Percentiles rank a stretch among this genome's conserved stretches.
Conservation (phyloP, 2,329 filamentous ascomycete species). For the Microdochium paspali region DNA sequence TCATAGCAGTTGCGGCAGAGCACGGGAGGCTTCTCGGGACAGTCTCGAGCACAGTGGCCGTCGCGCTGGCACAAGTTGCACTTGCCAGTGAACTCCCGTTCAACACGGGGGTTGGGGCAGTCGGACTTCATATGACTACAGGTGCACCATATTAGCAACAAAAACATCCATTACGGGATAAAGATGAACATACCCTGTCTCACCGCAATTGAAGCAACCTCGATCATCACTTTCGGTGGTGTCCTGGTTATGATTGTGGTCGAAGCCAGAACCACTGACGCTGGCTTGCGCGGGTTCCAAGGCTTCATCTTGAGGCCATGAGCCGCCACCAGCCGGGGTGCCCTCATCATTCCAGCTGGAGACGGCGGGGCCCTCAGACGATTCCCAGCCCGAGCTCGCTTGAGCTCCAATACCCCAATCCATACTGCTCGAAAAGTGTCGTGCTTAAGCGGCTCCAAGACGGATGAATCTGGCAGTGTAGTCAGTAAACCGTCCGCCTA, state of each 20-base stretch:
- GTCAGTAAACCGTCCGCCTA: too few relatives aligned
- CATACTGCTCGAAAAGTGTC: too few relatives aligned
- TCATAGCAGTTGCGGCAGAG: slow-evolving; percentile 53
- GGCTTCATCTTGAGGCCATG: not conserved
- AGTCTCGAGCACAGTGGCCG: slow-evolving; percentile 52
- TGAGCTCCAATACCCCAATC: not conserved
- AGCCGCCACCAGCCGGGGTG: not conserved
- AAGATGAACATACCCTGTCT: slow-evolving; percentile 30
- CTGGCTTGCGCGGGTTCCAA: not conserved
- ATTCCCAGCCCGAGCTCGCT: not conserved
- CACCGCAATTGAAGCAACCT: slow-evolving; percentile 51
- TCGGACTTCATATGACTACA: slow-evolving; percentile 52
- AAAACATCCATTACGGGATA: not conserved
- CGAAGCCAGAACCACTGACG: too few relatives aligned
- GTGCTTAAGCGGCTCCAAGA: not conserved
- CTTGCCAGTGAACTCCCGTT: slow-evolving; percentile 29
- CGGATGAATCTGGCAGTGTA: too few relatives aligned
- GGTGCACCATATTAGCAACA: slow-evolving; percentile 5
- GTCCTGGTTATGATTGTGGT: not conserved
- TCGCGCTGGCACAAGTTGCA: slow-evolving; percentile 39
- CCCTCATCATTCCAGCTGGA: not conserved
- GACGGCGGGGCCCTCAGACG: too few relatives aligned
- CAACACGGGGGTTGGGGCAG: slow-evolving; percentile 45
- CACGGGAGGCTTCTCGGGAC: slow-evolving; percentile 46
- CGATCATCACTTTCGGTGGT: slow-evolving; percentile 6